A percentile compares a stretch with the other conserved stretches of the same genome.
Evolutionary conservation across 2,329 filamentous ascomycete species (phyloP).

Genomic region (Fusarium xyrophilum): DNA sequence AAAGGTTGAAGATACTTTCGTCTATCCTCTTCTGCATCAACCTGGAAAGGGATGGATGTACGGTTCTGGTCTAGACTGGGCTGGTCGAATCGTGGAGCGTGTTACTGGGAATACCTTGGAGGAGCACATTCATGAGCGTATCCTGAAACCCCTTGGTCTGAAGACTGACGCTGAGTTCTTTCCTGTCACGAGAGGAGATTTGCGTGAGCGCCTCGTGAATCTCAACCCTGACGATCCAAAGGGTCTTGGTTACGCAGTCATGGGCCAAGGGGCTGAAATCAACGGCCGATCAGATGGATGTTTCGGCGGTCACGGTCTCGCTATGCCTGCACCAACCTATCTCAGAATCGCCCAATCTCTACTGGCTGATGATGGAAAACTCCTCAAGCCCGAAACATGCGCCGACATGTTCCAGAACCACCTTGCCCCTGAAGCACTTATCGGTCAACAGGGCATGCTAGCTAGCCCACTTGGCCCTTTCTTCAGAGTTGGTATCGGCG

Average conservation of each 20-base stretch:
- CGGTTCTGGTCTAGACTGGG: conserved; percentile 59
- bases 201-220: conserved; percentile 48
- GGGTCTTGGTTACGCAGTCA: conserved; percentile 45
- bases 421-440: conserved; percentile 45
- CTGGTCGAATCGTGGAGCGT: conserved; percentile 58
- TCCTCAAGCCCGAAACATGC: conserved; percentile 52
- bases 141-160: conserved; percentile 55
- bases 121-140: conserved; percentile 52
- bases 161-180: conserved; percentile 47
- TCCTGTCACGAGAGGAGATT: conserved; percentile 47
- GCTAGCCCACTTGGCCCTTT: conserved; percentile 44
- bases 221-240: conserved; percentile 50
- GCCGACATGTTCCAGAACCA: conserved; percentile 57
- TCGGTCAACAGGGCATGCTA: conserved; percentile 41
- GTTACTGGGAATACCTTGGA: conserved; percentile 53
- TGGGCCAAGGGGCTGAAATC: conserved; percentile 45
- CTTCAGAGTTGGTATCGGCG: conserved; percentile 47
- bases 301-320: conserved; percentile 55
- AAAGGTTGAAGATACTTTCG: conserved; percentile 52
- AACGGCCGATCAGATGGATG: conserved; percentile 47
- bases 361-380: conserved; percentile 55
- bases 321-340: conserved; percentile 50
- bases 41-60: conserved; percentile 61
- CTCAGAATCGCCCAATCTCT: conserved; percentile 55
- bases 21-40: conserved; percentile 56